Conservation (phyloP, 2,329 filamentous ascomycete species). For the Paraphaeosphaeria sporulosa region DNA sequence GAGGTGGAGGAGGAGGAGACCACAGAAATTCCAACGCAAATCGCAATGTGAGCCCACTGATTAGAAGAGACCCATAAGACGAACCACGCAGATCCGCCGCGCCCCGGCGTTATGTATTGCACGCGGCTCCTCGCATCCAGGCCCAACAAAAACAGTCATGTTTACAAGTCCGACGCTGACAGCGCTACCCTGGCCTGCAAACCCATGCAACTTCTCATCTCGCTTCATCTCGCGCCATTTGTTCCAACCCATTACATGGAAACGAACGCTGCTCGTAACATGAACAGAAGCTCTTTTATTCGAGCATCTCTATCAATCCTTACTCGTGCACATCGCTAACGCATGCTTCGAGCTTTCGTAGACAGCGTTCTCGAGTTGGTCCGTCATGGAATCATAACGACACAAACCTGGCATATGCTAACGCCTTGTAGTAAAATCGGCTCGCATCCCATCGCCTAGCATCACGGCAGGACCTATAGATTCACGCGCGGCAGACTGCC, state of each 20-base stretch:
- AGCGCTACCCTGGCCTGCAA: not conserved
- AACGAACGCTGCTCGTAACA: not conserved
- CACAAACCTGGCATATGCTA: not conserved
- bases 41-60: not conserved
- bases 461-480: constrained; percentile 2
- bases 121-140: not conserved
- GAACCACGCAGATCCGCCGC: not conserved
- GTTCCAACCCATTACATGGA: not conserved
- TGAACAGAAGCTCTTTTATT: not conserved
- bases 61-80: not conserved
- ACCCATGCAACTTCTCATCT: not conserved
- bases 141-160: not conserved
- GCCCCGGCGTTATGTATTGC: not conserved
- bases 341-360: not conserved
- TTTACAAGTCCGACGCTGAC: constrained; percentile 12
- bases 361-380: not conserved
- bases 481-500: not conserved
- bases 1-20: constrained; percentile 22
- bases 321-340: not conserved
- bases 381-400: not conserved
- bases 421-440: not conserved
- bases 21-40: constrained; percentile 9
- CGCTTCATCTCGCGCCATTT: not conserved
- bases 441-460: constrained; percentile 1
- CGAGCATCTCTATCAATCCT: not conserved